Base-by-base conservation (phyloP, 495 filamentous ascomycete genomes). In the Podospora pseudocomata region DNA sequence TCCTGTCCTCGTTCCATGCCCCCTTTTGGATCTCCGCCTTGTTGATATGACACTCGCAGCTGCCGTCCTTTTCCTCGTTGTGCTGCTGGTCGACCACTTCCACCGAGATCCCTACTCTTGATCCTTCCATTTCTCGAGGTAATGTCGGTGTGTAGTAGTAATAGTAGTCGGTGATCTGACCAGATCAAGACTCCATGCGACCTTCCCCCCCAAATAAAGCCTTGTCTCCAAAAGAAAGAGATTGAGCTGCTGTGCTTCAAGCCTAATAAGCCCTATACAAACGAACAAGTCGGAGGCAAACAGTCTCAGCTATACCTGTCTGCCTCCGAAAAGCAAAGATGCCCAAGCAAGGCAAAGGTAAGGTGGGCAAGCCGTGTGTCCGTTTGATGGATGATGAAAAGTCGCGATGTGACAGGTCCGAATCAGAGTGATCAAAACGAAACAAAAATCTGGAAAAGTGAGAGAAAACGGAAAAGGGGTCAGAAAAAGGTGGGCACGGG, bases 41-140 rank as follows among this genome's bases (percentile, higher is more conserved):
- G 65, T 75, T 71, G 68, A 74, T 30, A 65, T 72, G 69, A 67
- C 74, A 77, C 23, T 59, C 59, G 67, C 75, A 77, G 57, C 27
- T 57, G 67, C 59, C 34, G 61, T 39, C 44, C 28, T 59, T 27
- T 61, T 18, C 56, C n/a, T 26, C 9, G 19, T 54, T 26, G 65
- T 60, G 60, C 4, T 61, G 49, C 15, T 49, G 30, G 30, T 32
- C 30, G 30, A 7, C 39, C 7, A 0, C 39, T 11, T 13, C 39
- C 9, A 11, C 39, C 39, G 6, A 49, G 15, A 11, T 49, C 39
- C 39, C 39, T n/a, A 49, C 54, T 71, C 70, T 69, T 60, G 28
- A 27, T 28, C 30, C 30, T 32, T 44, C 32, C 23, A 23, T 15
- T 70, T 70, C 32, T 39, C 49, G 56, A 60, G 34, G 20, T 27